These are phyloP conservation scores for Komagataella populi DNA, from an alignment of 805 yeast species.

Conservation along the genomic window DNA sequence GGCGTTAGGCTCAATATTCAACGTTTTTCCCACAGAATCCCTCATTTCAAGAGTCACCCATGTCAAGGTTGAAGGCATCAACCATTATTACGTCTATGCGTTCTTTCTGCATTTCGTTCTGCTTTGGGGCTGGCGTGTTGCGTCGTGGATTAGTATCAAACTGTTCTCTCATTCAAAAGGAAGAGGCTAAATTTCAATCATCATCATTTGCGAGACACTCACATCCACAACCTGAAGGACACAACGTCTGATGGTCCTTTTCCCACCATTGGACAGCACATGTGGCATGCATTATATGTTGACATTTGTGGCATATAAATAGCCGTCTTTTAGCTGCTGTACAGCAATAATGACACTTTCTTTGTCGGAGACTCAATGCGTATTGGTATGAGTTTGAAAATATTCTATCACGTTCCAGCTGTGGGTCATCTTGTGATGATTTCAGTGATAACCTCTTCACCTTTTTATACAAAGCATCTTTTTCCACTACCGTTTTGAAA, in stretches of 20 bases:
- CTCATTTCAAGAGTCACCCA: neutral
- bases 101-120: constrained; percentile 18
- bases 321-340: constrained; percentile 44
- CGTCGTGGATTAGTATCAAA: constrained; percentile 73
- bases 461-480: constrained; percentile 1
- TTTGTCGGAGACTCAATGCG: constrained; percentile 6
- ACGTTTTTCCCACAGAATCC: neutral
- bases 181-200: constrained; percentile 16
- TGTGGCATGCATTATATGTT: constrained; percentile 62
- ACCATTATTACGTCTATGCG: constrained; percentile 16
- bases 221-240: constrained; percentile 86
- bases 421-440: neutral
- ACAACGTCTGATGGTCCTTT: constrained; percentile 28
- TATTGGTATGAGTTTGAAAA: neutral
- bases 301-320: constrained; percentile 60
- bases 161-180: constrained; percentile 71
- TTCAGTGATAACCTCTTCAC: neutral
- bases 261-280: constrained; percentile 82
- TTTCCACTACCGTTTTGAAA: constrained; percentile 14
- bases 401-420: neutral
- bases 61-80: neutral
- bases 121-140: constrained; percentile 56
- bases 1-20: neutral
- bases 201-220: constrained; percentile 27
- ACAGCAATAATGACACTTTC: constrained; percentile 56